phyloP scores from a whole-genome alignment of 495 filamentous ascomycete genomes.

The Penicillium bovifimosum region DNA sequence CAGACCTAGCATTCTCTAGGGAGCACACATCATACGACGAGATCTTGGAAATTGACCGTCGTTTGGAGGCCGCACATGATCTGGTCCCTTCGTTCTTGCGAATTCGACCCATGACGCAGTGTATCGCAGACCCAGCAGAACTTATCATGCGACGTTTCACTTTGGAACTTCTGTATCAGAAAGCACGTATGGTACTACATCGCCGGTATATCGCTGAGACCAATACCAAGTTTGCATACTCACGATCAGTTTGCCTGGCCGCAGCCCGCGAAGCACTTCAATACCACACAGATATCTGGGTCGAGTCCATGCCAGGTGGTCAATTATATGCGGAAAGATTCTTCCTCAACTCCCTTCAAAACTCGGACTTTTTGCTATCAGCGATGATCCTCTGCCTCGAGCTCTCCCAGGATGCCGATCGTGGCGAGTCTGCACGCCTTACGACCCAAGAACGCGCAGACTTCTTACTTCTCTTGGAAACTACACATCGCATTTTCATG shows the following conservation, averaged over 20 bases:
- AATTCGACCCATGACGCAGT: slow-evolving; percentile 64
- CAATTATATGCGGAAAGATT: slow-evolving; percentile 65
- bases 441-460: slow-evolving; percentile 41
- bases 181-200: slow-evolving; percentile 77
- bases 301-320: slow-evolving; percentile 68
- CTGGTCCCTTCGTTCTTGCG: slow-evolving; percentile 65
- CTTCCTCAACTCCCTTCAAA: slow-evolving; percentile 73
- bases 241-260: slow-evolving; percentile 73
- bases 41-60: slow-evolving; percentile 67
- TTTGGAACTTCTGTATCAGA: slow-evolving; percentile 76
- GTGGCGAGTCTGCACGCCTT: slow-evolving; percentile 1
- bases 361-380: slow-evolving; percentile 77
- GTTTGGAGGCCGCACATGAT: slow-evolving; percentile 61
- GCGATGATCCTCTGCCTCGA: slow-evolving; percentile 87
- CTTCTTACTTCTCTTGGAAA: slow-evolving; percentile 64
- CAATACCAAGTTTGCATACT: slow-evolving; percentile 70
- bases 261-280: slow-evolving; percentile 70
- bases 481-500: slow-evolving; percentile 66
- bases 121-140: slow-evolving; percentile 65
- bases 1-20: slow-evolving; percentile 40
- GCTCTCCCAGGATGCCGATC: slow-evolving; percentile 37
- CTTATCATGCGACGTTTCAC: slow-evolving; percentile 79
- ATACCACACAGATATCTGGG: slow-evolving; percentile 69
- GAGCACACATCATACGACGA: slow-evolving; percentile 65
- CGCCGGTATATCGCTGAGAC: slow-evolving; percentile 72